phyloP scores from a whole-genome alignment of 768 basidiomycete species.

The Panus rudis region DNA sequence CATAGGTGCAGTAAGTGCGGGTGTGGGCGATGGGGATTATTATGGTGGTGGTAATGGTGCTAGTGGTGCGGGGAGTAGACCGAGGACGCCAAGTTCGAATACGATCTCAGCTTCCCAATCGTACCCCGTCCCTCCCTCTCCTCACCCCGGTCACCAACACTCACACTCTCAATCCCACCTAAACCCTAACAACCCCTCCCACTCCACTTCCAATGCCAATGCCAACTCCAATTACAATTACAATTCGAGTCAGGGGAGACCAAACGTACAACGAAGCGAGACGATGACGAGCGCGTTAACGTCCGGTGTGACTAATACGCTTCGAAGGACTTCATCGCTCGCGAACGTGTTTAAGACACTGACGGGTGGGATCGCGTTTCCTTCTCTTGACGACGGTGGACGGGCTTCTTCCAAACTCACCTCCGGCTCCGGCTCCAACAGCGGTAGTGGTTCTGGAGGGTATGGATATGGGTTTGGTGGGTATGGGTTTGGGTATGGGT shows the following conservation, averaged over 20 bases:
- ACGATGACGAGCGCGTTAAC: constrained; percentile 57
- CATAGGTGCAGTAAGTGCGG: no score
- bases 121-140: constrained; percentile 31
- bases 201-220: no score
- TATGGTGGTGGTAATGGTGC: constrained; percentile 30
- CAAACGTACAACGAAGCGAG: constrained; percentile 48
- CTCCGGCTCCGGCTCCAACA: constrained; percentile 21
- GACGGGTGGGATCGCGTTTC: constrained; percentile 67
- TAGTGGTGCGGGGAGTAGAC: background rate
- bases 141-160: constrained; percentile 12
- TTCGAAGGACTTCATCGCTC: constrained; percentile 75
- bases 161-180: no score
- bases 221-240: no score
- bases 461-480: no score
- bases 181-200: no score
- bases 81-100: constrained; percentile 43
- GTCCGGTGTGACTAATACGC: constrained; percentile 55
- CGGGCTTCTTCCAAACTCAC: constrained; percentile 29
- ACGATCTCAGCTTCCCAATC: constrained; percentile 34
- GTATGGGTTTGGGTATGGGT: constrained; percentile 16
- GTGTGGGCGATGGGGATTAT: no score
- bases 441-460: constrained; percentile 16
- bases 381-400: constrained; percentile 51
- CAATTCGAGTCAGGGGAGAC: no score
- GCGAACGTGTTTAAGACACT: constrained; percentile 68